Percentiles rank a stretch among this genome's conserved stretches.
Evolutionary conservation across 805 yeast genomes (phyloP).

Genomic region (Wickerhamia fluorescens): DNA sequence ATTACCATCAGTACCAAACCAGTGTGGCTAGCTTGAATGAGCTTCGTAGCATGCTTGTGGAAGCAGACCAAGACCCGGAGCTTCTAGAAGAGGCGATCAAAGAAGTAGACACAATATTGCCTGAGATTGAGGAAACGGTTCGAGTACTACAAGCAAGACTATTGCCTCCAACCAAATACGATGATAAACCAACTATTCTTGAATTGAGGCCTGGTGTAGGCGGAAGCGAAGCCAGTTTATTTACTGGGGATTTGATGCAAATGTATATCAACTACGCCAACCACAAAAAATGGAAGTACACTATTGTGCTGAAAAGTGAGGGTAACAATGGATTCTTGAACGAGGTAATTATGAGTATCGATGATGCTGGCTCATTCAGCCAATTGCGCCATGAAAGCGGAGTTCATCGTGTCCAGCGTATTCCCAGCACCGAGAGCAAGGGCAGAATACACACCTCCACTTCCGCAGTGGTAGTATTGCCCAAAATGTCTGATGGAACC

Average conservation of each 20-base stretch:
- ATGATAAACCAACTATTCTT: constrained; percentile 68
- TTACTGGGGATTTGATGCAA: constrained; percentile 68
- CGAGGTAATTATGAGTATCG: constrained; percentile 63
- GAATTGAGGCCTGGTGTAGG: constrained; percentile 96
- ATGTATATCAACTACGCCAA: constrained; percentile 78
- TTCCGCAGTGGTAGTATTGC: constrained; percentile 90
- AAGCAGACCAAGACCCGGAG: constrained; percentile 27
- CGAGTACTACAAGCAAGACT: constrained; percentile 47
- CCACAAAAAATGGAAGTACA: constrained; percentile 57
- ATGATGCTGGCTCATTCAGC: constrained; percentile 72
- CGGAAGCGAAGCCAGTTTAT: constrained; percentile 87
- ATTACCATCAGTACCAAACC: constrained; percentile 19
- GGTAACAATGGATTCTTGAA: constrained; percentile 63
- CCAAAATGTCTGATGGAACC: constrained; percentile 60
- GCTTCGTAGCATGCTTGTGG: constrained; percentile 19
- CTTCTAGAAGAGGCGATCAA: constrained; percentile 49
- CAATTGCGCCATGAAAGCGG: constrained; percentile 81
- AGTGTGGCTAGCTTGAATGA: constrained; percentile 20
- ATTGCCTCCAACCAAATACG: constrained; percentile 70
- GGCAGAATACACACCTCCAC: constrained; percentile 96
- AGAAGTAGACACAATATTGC: constrained; percentile 47
- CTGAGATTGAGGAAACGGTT: constrained; percentile 37
- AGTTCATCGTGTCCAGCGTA: constrained; percentile 90
- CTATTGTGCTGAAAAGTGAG: constrained; percentile 48
- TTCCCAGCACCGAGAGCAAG: constrained; percentile 89